Evolutionary conservation across 371 early-diverging fungal genomes (phyloP).

Genomic region (Rhizopus microsporus): DNA sequence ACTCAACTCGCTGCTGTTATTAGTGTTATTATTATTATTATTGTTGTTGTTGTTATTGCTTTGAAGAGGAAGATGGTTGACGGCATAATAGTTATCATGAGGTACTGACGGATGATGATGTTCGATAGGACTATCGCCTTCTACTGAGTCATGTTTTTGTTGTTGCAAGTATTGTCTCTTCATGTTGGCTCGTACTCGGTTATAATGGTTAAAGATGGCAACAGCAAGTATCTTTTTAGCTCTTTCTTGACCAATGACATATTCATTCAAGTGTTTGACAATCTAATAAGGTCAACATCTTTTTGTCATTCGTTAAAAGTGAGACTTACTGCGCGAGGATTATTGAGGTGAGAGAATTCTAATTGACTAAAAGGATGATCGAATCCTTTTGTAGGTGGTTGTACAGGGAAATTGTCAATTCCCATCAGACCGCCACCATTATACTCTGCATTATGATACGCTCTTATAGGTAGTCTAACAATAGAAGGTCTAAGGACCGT

Average conservation of each 20-base stretch:
- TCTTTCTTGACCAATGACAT: constrained; percentile 86
- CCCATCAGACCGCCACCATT: constrained; percentile 27
- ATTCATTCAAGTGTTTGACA: constrained; percentile 79
- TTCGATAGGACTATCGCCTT: constrained; percentile 23
- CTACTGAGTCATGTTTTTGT: constrained; percentile 5
- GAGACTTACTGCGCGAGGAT: constrained; percentile 25
- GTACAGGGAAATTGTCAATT: constrained; percentile 12
- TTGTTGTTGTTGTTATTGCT: constrained; percentile 2
- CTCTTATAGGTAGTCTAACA: neutral
- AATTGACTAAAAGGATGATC: constrained; percentile 23
- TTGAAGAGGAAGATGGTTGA: constrained; percentile 20
- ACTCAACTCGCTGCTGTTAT: neutral
- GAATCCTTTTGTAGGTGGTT: constrained; percentile 6
- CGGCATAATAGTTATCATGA: constrained; percentile 24
- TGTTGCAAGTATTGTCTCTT: constrained; percentile 13
- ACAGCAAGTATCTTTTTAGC: constrained; percentile 84
- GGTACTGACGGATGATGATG: constrained; percentile 31
- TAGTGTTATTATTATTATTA: too few species aligned
- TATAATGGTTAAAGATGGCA: constrained; percentile 89
- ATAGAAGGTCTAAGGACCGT: neutral
- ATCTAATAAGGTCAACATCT: constrained; percentile 53
- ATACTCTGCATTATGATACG: constrained; percentile 27
- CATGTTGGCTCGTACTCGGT: constrained; percentile 73
- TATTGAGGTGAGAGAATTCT: constrained; percentile 17
- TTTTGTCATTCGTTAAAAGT: neutral